Evolutionary conservation across 768 basidiomycete species (phyloP).

Genomic region (Tricholoma bakamatsutake): DNA sequence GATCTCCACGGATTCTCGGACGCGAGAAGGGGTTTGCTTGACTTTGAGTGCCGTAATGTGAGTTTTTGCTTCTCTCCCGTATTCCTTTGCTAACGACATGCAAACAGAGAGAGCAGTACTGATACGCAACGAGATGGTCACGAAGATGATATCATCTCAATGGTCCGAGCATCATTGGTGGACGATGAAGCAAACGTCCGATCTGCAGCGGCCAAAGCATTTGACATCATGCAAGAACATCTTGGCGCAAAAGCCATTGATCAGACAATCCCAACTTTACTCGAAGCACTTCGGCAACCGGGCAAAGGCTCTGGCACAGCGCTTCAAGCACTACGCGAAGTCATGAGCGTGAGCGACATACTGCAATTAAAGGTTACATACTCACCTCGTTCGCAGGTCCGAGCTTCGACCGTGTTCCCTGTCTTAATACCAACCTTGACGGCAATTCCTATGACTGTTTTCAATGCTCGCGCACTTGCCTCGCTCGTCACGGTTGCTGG

Average conservation of each 20-base stretch:
- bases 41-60: slow-evolving; percentile 87
- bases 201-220: slow-evolving; percentile 78
- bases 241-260: slow-evolving; percentile 91
- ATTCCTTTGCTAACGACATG: background rate
- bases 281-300: slow-evolving; percentile 90
- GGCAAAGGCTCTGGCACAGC: slow-evolving; percentile 95
- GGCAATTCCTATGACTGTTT: slow-evolving; percentile 84
- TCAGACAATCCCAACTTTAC: slow-evolving; percentile 89
- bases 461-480: slow-evolving; percentile 89
- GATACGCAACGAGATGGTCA: slow-evolving; percentile 82
- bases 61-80: background rate
- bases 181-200: slow-evolving; percentile 85
- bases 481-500: slow-evolving; percentile 94
- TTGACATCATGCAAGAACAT: slow-evolving; percentile 90
- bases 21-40: slow-evolving; percentile 81
- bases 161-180: slow-evolving; percentile 80
- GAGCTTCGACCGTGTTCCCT: slow-evolving; percentile 94
- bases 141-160: slow-evolving; percentile 81
- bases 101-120: slow-evolving; percentile 68
- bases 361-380: background rate
- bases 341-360: slow-evolving; percentile 70
- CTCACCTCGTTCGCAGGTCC: slow-evolving; percentile 50
- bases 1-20: slow-evolving; percentile 54
- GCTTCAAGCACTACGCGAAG: slow-evolving; percentile 86
- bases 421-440: slow-evolving; percentile 93